A percentile compares a stretch with the other conserved stretches of the same genome.
Conservation (phyloP, 2,329 filamentous ascomycete species). For the Fusarium odoratissimum region DNA sequence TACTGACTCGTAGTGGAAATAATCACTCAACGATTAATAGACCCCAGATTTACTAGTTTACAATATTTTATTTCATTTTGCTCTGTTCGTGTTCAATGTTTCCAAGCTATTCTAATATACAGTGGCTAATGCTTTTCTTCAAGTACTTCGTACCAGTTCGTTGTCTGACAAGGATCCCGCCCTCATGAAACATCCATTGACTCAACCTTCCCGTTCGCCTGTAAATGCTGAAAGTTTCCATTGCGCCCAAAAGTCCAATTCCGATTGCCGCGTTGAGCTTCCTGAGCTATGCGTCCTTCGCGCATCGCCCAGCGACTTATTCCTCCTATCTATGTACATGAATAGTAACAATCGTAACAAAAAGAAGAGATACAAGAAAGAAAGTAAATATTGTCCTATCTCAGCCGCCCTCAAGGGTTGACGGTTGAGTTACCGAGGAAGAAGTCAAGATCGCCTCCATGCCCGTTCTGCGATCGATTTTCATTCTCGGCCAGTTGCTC, state of each 20-base stretch:
- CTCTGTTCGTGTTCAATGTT: not conserved
- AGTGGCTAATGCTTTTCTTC: conserved; percentile 19
- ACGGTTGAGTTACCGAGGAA: conserved; percentile 63
- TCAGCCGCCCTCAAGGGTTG: conserved; percentile 17
- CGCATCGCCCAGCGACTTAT: conserved; percentile 3
- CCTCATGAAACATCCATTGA: conserved; percentile 25
- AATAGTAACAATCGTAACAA: not conserved
- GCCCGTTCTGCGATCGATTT: conserved; percentile 67
- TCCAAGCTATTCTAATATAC: conserved; percentile 27
- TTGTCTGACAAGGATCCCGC: conserved; percentile 28
- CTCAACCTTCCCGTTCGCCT: conserved; percentile 22
- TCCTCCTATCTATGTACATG: not conserved
- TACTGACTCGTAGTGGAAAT: not conserved
- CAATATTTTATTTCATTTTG: conserved; percentile 7
- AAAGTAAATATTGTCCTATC: not conserved
- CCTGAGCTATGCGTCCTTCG: conserved; percentile 3
- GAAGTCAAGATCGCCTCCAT: conserved; percentile 81
- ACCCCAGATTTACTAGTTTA: not conserved
- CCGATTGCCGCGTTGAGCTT: not conserved
- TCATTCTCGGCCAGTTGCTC: conserved; percentile 89
- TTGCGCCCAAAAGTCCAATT: conserved; percentile 16
- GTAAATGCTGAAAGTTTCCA: conserved; percentile 36
- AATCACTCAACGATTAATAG: not conserved
- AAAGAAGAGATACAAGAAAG: not conserved
- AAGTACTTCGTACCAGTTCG: conserved; percentile 22